These are phyloP conservation scores for Backusella luteola DNA, from an alignment of 192 early-diverging fungal genomes.

Conservation along the genomic window DNA sequence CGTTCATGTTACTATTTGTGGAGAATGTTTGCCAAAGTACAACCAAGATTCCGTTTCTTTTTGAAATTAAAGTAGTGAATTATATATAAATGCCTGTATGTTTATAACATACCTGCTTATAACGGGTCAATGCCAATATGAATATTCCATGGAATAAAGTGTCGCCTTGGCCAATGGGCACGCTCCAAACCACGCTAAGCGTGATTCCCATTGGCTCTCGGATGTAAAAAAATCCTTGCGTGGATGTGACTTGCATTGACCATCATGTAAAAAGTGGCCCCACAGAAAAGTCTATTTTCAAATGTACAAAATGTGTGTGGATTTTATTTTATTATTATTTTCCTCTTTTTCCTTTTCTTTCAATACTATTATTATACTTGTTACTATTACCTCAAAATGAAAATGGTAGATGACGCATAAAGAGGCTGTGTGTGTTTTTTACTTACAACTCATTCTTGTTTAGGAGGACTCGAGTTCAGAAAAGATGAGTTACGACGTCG, in stretches of 20 bases:
- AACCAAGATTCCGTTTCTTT: no score
- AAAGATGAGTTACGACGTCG: constrained; percentile 6
- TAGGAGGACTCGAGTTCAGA: constrained; percentile 4
- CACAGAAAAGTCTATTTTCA: background rate
- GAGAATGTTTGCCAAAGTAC: no score
- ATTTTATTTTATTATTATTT: background rate
- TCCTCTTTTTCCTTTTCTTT: background rate
- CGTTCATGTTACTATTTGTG: background rate
- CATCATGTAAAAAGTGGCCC: background rate
- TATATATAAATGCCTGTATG: no score
- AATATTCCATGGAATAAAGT: no score
- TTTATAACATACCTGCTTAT: no score
- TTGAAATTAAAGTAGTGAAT: no score
- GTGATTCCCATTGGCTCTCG: no score
- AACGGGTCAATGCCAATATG: no score
- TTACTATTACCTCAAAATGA: background rate
- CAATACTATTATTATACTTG: background rate
- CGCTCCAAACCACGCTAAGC: no score
- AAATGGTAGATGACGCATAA: background rate
- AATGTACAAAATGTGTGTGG: background rate
- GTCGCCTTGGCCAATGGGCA: no score
- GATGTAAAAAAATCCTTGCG: no score
- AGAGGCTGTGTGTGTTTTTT: background rate
- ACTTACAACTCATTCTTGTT: background rate
- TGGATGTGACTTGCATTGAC: no score